Percentiles rank a stretch among this genome's conserved stretches.
phyloP scores from a whole-genome alignment of 2,329 filamentous ascomycete genomes.

The Colletotrichum aenigma region DNA sequence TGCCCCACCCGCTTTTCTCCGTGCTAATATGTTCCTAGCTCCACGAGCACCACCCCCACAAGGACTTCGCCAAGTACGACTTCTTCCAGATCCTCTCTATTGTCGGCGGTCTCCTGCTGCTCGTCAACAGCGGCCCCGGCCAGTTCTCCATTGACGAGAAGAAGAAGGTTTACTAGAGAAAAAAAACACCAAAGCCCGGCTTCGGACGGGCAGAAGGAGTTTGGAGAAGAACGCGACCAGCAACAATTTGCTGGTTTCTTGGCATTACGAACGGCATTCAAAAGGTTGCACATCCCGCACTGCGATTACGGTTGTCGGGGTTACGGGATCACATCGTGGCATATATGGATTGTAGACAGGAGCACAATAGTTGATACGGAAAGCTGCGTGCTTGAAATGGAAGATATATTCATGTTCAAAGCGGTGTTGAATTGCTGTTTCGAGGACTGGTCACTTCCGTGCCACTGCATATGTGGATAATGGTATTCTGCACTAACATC shows the following conservation, averaged over 20 bases:
- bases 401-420: conserved; percentile 17
- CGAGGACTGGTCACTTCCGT: background rate
- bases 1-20: background rate
- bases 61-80: conserved; percentile 99
- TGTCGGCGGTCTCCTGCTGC: conserved; percentile 91
- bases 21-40: conserved; percentile 58
- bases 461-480: background rate
- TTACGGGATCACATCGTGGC: conserved; percentile 29
- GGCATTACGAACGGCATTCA: conserved; percentile 20
- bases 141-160: conserved; percentile 99
- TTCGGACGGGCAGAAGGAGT: background rate
- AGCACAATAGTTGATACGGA: conserved; percentile 8
- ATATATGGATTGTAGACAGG: conserved; percentile 22
- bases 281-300: conserved; percentile 23
- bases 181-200: background rate
- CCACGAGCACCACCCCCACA: conserved; percentile 97
- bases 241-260: conserved; percentile 3
- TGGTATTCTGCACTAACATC: background rate
- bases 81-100: conserved; percentile 99
- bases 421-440: background rate
- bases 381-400: conserved; percentile 16
- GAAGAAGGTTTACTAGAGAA: conserved; percentile 95
- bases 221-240: background rate
- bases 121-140: conserved; percentile 98
- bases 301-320: conserved; percentile 30